Base-by-base conservation (phyloP, 495 filamentous ascomycete genomes). In the Lindgomyces ingoldianus region DNA sequence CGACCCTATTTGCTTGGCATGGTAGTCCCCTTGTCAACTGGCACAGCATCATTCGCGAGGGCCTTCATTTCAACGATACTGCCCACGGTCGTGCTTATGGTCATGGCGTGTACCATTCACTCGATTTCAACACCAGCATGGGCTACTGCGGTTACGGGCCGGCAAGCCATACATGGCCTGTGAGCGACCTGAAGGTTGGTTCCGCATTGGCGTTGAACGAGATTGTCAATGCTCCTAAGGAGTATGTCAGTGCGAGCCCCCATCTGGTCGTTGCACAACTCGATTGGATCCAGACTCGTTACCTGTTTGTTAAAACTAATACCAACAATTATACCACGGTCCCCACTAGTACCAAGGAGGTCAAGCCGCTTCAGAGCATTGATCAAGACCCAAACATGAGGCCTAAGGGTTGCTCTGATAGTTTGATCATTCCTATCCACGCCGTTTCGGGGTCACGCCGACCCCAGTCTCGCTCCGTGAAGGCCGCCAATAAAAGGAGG, bases 261-360 rank as follows among this genome's bases (percentile, higher is more conserved):
- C 83, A 87, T 72, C 85, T 89, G 30, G 93, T 96, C 16, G 87
- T 98, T 1, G 72, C 81, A 3, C 80, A 91, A 33, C 76, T 88
- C 14, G 88, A 95, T 65, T 98, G 93, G 93, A 93, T 95, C 61
- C 93, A 96, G 70, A 89, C 90, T 22, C 81, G 93, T 60, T 98
- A 96, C 74, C 79, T 98, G 2, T 92, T 96, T 66, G 85, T 95
- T 55, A 67, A 80, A 67, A 53, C 50, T 10, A 36, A 36, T 24
- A 10, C 9, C 16, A 41, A 12, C 6, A n/a, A 12, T 29, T 4
- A 12, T 3, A 42, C 14, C 8, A 36, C 29, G 9, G 39, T 6
- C 33, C 14, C 42, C 12, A 10, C 30, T 8, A 30, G 27, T n/a
- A n/a, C n/a, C n/a, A 42, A 46, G 25, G 73, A 76, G 30, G 67